These are phyloP conservation scores for Pelargonium nanum DNA, from an alignment of 345 rosid species.

Conservation along the genomic window DNA sequence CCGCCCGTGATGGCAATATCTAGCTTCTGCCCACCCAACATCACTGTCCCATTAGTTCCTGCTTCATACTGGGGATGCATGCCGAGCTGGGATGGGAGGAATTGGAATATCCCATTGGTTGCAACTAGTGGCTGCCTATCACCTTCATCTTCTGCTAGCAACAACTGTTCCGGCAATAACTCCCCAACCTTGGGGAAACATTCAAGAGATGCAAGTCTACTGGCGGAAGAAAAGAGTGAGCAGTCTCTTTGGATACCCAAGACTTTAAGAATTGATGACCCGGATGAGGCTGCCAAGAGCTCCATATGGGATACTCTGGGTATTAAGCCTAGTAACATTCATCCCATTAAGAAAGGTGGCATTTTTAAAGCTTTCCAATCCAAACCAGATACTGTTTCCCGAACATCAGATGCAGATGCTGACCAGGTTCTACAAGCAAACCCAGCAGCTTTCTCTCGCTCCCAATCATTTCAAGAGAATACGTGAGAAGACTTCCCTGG, in stretches of 20 bases:
- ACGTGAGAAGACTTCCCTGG: constrained; percentile 5
- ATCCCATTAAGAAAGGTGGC: constrained; percentile 4
- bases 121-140: background rate
- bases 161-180: background rate
- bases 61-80: constrained; percentile 24
- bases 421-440: constrained; percentile 12
- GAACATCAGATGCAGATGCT: background rate
- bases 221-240: constrained; percentile 5
- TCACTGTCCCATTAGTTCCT: constrained; percentile 18
- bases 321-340: constrained; percentile 8
- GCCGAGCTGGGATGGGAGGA: no score
- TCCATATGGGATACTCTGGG: constrained; percentile 22
- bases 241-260: constrained; percentile 11
- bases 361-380: constrained; percentile 12
- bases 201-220: constrained; percentile 11
- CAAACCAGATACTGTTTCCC: background rate
- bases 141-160: constrained; percentile 6
- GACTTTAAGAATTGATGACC: constrained; percentile 17
- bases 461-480: constrained; percentile 21
- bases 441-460: constrained; percentile 28
- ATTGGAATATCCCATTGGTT: constrained; percentile 11
- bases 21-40: constrained; percentile 15
- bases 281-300: constrained; percentile 20
- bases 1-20: background rate
- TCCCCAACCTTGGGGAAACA: constrained; percentile 17